Percentiles rank a stretch among this genome's conserved stretches.
phyloP scores from a whole-genome alignment of 2,329 filamentous ascomycete species.

The Penicillium vulpinum region DNA sequence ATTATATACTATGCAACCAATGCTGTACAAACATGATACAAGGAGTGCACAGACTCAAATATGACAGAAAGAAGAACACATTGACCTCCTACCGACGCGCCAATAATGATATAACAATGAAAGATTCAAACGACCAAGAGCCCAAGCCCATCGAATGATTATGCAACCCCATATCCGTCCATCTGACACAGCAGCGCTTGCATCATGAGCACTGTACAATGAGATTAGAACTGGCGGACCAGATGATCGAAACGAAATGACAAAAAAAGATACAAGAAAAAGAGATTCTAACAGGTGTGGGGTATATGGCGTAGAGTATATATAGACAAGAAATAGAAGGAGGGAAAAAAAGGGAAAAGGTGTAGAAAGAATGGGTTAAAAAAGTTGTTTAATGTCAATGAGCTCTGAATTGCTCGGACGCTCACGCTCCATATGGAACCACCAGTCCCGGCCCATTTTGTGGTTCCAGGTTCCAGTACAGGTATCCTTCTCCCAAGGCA shows the following conservation, averaged over 20 bases:
- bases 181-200: slow-evolving; percentile 6
- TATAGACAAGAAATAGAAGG: slow-evolving; percentile 9
- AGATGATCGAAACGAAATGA: slow-evolving; percentile 4
- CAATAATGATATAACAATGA: slow-evolving; percentile 6
- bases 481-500: slow-evolving; percentile 45
- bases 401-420: slow-evolving; percentile 36
- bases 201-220: slow-evolving; percentile 1
- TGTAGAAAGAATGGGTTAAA: slow-evolving; percentile 24
- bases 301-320: slow-evolving; percentile 22
- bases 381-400: slow-evolving; percentile 36
- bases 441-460: slow-evolving; percentile 45
- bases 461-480: slow-evolving; percentile 49
- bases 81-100: slow-evolving; percentile 2
- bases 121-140: slow-evolving; percentile 1
- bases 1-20: background rate
- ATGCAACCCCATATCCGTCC: background rate
- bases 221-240: background rate
- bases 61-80: slow-evolving; percentile 2
- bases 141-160: background rate
- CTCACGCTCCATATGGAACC: slow-evolving; percentile 48
- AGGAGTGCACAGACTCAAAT: slow-evolving; percentile 10
- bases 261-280: slow-evolving; percentile 4
- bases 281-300: slow-evolving; percentile 24
- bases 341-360: background rate
- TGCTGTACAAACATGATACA: slow-evolving; percentile 18